Evolutionary conservation across 345 rosid genomes (phyloP).

Genomic region (Eucalyptus polybractea): DNA sequence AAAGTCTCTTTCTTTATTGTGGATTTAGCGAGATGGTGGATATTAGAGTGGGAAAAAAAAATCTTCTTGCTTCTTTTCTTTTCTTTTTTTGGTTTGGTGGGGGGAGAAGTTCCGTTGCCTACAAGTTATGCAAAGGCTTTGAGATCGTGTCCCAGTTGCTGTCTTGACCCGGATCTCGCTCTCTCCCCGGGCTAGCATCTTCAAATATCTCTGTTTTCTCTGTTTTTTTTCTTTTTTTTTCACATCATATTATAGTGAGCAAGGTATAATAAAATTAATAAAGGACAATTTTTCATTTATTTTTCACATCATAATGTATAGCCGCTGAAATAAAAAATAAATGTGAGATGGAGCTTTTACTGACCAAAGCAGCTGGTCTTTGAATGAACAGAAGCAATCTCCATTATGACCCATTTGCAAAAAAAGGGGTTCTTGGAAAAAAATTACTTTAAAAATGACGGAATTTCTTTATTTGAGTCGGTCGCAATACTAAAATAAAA

Average conservation of each 20-base stretch:
- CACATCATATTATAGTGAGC: background rate
- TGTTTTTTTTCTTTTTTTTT: background rate
- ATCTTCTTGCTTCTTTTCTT: background rate
- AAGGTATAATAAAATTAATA: background rate
- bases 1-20: background rate
- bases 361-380: background rate
- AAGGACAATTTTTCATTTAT: background rate
- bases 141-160: background rate
- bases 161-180: background rate
- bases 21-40: background rate
- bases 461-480: background rate
- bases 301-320: background rate
- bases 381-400: background rate
- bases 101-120: background rate
- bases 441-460: background rate
- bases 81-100: background rate
- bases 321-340: background rate
- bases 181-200: background rate
- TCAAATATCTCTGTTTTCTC: background rate
- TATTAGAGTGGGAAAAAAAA: background rate
- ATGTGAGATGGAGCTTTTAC: background rate
- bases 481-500: accelerated
- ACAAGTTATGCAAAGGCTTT: background rate
- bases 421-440: background rate
- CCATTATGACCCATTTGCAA: background rate